Evolutionary conservation across 306 rosid genomes (phyloP), one percentile per base, ranked within the genome.

Genomic region (Mimosa bimucronata): DNA sequence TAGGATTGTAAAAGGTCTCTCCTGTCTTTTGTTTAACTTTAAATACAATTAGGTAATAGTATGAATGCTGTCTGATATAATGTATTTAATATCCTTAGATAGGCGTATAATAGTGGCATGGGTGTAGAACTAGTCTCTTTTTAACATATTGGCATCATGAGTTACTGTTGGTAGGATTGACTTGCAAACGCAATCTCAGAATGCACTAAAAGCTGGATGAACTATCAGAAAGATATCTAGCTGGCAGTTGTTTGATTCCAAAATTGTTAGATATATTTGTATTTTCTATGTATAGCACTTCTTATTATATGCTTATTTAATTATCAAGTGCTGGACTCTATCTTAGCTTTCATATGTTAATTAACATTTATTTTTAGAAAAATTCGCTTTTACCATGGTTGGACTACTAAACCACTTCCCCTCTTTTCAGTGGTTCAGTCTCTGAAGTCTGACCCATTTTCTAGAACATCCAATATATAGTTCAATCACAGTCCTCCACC

Each of bases 141-240:
- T 37, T 66, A 66, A 37, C 40, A 68, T 68, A 40, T 40, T 41
- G 73, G 31, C 73, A 38, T 40, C 34, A 68, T 40, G 73, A 14
- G 9, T 5, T 66, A 37, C 48, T 37, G 16, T 42, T 66, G 1
- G 42, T 6, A 18, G 60, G 26, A 66, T 19, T 66, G 45, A 34
- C 45, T 38, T 40, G 19, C 52, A 40, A 40, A 37, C 10, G 73
- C 52, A 67, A 38, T 21, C 19, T 38, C 19, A n/a, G 31, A 19
- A 40, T 67, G 7, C 38, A 67, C 25, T 67, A 40, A 21, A 67
- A 40, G 30, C 73, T 23, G 73, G 13, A 37, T 44, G 18, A 41
- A 12, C 52, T 19, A n/a, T 68, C n/a, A 41, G 34, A 68, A 41
- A 7, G 11, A 68, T 21, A 68, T 41, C 11, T 11, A 50, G 57